Conservation (phyloP, 2,329 filamentous ascomycete genomes). For the Alternaria ethzedia region DNA sequence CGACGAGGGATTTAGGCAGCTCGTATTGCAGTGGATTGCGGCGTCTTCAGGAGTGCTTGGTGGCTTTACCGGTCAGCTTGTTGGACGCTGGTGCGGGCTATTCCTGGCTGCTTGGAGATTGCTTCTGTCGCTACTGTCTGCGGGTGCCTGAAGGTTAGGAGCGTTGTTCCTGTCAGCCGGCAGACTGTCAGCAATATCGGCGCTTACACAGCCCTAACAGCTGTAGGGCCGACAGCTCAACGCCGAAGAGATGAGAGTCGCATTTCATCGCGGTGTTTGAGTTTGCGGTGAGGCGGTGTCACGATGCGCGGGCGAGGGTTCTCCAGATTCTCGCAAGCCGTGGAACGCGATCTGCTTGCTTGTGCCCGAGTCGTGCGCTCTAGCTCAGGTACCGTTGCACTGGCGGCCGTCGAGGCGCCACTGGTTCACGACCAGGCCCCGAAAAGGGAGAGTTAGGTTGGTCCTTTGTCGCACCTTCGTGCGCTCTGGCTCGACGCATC, state of each 20-base stretch:
- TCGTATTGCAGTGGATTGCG: conserved; percentile 10
- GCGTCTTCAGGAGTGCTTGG: conserved; percentile 18
- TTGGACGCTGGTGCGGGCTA: conserved; percentile 10
- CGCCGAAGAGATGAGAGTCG: background rate
- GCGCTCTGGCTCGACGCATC: background rate
- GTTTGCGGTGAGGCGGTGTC: background rate
- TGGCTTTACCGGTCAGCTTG: conserved; percentile 15
- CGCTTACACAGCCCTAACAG: background rate
- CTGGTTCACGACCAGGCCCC: background rate
- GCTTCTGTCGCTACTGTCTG: background rate
- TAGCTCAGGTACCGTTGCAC: conserved; percentile 6
- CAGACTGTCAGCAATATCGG: background rate
- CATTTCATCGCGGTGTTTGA: background rate
- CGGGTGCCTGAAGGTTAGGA: conserved; percentile 13
- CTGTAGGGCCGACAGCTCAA: background rate
- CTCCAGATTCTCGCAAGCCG: background rate
- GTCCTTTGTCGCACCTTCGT: background rate
- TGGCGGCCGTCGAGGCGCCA: background rate
- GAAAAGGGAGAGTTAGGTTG: conserved; percentile 1
- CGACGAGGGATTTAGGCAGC: conserved; percentile 17
- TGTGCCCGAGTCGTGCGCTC: background rate
- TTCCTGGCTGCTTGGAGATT: conserved; percentile 19
- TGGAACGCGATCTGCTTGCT: conserved; percentile 2
- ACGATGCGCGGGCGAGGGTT: conserved; percentile 1
- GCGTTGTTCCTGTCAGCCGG: conserved; percentile 1